Conservation (phyloP, 2,329 filamentous ascomycete species). For the Arthrobotrys megalospora region DNA sequence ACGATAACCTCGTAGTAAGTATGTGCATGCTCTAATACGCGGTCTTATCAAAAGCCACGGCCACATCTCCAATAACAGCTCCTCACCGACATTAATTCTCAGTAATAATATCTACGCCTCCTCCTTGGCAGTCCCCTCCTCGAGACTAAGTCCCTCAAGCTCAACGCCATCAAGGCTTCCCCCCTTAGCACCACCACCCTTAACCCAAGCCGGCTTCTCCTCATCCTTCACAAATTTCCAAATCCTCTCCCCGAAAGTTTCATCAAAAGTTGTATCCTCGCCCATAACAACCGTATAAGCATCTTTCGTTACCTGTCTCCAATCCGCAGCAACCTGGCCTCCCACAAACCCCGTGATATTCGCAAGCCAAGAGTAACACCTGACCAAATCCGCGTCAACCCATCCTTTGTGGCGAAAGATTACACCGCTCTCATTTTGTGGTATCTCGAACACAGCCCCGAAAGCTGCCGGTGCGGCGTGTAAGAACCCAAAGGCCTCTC, state of each 20-base stretch:
- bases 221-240: neutral
- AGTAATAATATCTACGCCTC: too few relatives aligned
- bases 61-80: too few relatives aligned
- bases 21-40: too few relatives aligned
- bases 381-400: slow-evolving; percentile 36
- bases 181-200: neutral
- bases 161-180: too few relatives aligned
- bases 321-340: slow-evolving; percentile 2
- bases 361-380: slow-evolving; percentile 34
- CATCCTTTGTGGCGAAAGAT: slow-evolving; percentile 26
- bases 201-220: too few relatives aligned
- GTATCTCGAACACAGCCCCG: slow-evolving; percentile 17
- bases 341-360: neutral
- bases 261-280: slow-evolving; percentile 48
- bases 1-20: too few relatives aligned
- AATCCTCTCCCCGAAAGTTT: slow-evolving; percentile 30
- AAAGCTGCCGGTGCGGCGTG: slow-evolving; percentile 30
- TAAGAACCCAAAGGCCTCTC: slow-evolving; percentile 3
- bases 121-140: too few relatives aligned
- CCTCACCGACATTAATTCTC: too few relatives aligned
- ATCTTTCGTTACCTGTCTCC: slow-evolving; percentile 20
- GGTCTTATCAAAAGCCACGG: too few relatives aligned
- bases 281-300: slow-evolving; percentile 39
- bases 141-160: too few relatives aligned
- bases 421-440: neutral